These are phyloP conservation scores for Pleurotus djamor DNA, from an alignment of 768 basidiomycete genomes.

Conservation along the genomic window DNA sequence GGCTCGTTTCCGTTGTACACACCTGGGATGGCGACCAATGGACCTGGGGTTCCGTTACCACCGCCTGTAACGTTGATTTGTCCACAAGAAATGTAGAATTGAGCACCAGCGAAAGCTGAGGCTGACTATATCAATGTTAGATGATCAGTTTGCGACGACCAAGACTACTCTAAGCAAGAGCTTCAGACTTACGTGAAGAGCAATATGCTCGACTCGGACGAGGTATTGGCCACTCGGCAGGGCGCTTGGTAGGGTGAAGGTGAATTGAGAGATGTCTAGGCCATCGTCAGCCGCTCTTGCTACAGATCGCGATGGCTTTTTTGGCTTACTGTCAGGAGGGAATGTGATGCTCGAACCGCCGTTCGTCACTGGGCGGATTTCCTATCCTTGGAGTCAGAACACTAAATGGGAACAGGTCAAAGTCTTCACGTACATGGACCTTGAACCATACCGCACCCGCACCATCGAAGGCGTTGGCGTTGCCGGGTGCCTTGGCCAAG, in stretches of 20 bases:
- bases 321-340: slow-evolving; percentile 34
- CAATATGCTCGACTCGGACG: neutral
- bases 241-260: slow-evolving; percentile 32
- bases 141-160: too few species aligned
- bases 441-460: slow-evolving; percentile 49
- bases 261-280: slow-evolving; percentile 23
- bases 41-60: slow-evolving; percentile 32
- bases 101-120: slow-evolving; percentile 36
- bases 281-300: too few species aligned
- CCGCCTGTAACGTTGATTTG: slow-evolving; percentile 39
- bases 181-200: neutral
- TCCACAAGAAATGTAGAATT: slow-evolving; percentile 35
- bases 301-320: neutral
- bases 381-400: neutral
- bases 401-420: too few species aligned
- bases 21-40: slow-evolving; percentile 32
- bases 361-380: slow-evolving; percentile 43
- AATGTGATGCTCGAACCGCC: slow-evolving; percentile 43
- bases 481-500: slow-evolving; percentile 36
- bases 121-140: too few species aligned
- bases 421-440: slow-evolving; percentile 11
- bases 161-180: too few species aligned
- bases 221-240: slow-evolving; percentile 32
- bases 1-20: slow-evolving; percentile 29
- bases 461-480: slow-evolving; percentile 36